Base-by-base conservation (phyloP, 2,329 filamentous ascomycete genomes). In the Cordyceps fumosorosea region DNA sequence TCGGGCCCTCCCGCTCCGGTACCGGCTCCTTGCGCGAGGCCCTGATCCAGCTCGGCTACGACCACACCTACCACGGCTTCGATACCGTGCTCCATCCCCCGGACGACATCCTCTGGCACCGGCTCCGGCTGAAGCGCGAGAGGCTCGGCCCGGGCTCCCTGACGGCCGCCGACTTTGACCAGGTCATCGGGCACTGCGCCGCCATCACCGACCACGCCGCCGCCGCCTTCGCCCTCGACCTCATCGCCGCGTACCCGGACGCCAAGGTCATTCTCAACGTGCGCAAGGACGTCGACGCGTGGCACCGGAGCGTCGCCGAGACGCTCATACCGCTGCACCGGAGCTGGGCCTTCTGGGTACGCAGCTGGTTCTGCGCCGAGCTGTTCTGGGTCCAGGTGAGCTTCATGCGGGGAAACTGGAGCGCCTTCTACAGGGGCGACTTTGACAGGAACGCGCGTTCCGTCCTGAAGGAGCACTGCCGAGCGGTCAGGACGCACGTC, bases 221-320 rank as follows among this genome's bases (percentile, higher is more conserved):
- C 16, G 73, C 45, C 5, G 50, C 50, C 11, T 61, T 61, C 24
- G 50, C 50, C 4, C n/a, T 44, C 5, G 58, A 61, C 20, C 58
- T 61, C 34, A 55, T 61, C 18, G 58, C 48, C 5, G 50, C 58
- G 11, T 61, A 61, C 18, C 58, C 74, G 16, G 78, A 81, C 50
- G 80, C 80, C 51, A 77, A 77, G 62, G 77, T 81, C 12, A 74
- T 82, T 22, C 72, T 77, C 58, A 68, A 69, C 61, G 76, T 75
- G 32, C 67, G 73, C 10, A 48, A 50, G 16, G 75, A 78, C 62
- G 66, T 72, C 8, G 70, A 75, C n/a, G 70, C 69, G 26, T 79
- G 77, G 78, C 71, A 74, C 66, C 62, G 66, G 51, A 75, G 73
- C 56, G 57, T 69, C 34, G 63, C 63, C 5, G 65, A 64, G 26